These are phyloP conservation scores for Lippia alba DNA, from an alignment of 305 asterid genomes.

Conservation along the genomic window DNA sequence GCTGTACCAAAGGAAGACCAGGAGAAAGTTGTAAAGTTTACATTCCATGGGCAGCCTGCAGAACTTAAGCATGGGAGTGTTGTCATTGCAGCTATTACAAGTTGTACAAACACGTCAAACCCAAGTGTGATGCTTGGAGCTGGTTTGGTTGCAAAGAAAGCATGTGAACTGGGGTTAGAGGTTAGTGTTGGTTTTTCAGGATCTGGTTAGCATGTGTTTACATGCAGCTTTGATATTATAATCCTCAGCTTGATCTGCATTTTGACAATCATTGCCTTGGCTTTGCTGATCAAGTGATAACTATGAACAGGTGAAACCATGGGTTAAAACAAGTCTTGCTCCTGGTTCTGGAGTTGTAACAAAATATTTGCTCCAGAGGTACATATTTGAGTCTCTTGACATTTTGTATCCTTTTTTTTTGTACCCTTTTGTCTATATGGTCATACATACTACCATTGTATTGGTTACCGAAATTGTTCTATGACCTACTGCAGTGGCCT, in stretches of 20 bases:
- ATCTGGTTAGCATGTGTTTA: background rate
- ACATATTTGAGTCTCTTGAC: conserved; percentile 16
- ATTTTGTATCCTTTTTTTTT: background rate
- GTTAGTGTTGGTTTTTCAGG: conserved; percentile 43
- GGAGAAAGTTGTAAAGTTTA: conserved; percentile 59
- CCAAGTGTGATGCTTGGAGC: conserved; percentile 90
- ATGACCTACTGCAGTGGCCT: conserved; percentile 53
- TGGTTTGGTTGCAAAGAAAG: conserved; percentile 79
- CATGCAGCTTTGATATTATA: background rate
- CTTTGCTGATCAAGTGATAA: conserved; percentile 32
- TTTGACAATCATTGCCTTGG: background rate
- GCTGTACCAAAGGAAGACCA: conserved; percentile 65
- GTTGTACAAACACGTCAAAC: conserved; percentile 79
- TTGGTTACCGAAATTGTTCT: conserved; percentile 27
- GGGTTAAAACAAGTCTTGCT: conserved; percentile 85
- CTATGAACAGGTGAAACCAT: conserved; percentile 70
- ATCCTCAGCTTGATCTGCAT: background rate
- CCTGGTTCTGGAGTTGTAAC: conserved; percentile 88
- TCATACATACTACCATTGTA: conserved; percentile 3
- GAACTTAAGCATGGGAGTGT: conserved; percentile 75
- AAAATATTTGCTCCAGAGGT: conserved; percentile 75
- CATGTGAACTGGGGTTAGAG: conserved; percentile 72
- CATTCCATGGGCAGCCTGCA: conserved; percentile 55
- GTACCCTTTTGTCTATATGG: background rate
- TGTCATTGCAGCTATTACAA: conserved; percentile 77